Evolutionary conservation across 352 stramenopile species (phyloP).

Genomic region (Blastocystis sp.): DNA sequence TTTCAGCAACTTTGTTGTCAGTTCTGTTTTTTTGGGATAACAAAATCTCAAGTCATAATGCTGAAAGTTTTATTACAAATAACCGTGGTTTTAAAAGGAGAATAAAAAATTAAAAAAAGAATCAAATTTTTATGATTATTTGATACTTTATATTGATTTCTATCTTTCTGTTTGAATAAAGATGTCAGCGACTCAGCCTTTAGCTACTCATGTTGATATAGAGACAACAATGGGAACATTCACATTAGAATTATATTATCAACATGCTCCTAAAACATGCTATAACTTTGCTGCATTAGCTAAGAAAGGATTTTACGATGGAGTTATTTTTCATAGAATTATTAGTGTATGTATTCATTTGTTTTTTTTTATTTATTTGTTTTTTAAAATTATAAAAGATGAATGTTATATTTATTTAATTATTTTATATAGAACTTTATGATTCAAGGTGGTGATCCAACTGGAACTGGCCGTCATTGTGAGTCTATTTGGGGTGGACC

Average conservation of each 20-base stretch:
- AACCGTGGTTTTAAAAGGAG: too few species aligned
- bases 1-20: too few species aligned
- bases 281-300: slow-evolving; percentile 72
- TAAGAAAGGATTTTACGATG: slow-evolving; percentile 75
- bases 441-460: slow-evolving; percentile 78
- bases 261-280: slow-evolving; percentile 69
- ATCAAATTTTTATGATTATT: too few species aligned
- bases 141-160: too few species aligned
- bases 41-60: too few species aligned
- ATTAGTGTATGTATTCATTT: slow-evolving; percentile 51
- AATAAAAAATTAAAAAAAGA: too few species aligned
- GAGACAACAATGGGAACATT: slow-evolving; percentile 58
- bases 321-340: slow-evolving; percentile 77
- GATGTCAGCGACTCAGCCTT: too few species aligned
- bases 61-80: too few species aligned
- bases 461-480: slow-evolving; percentile 66
- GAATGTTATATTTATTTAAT: slow-evolving; percentile 12
- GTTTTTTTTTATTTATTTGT: background rate
- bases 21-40: too few species aligned
- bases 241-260: slow-evolving; percentile 71
- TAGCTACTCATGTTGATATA: too few species aligned
- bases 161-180: too few species aligned
- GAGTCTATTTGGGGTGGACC: slow-evolving; percentile 63
- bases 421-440: slow-evolving; percentile 65
- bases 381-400: background rate